Conservation (phyloP, 108 stramenopile species). For the Skeletonema marinoi region DNA sequence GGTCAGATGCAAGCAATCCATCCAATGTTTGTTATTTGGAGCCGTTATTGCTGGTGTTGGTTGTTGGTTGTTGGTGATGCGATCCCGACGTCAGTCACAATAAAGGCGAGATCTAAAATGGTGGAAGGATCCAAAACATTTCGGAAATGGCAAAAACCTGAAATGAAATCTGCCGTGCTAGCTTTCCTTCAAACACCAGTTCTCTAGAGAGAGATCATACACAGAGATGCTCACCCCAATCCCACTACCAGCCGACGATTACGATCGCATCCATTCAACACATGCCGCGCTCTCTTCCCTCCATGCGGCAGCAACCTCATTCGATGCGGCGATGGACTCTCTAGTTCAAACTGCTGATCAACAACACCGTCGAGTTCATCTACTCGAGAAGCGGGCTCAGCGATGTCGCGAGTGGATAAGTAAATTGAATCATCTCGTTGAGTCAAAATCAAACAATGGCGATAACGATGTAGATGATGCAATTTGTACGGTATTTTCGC, state of each 20-base stretch:
- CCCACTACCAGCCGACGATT: conserved; percentile 49
- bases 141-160: too few species aligned
- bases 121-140: too few species aligned
- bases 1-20: neutral
- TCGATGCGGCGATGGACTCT: conserved; percentile 47
- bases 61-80: too few species aligned
- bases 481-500: conserved; percentile 21
- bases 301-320: conserved; percentile 31
- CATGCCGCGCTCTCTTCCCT: conserved; percentile 41
- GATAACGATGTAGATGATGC: conserved; percentile 13
- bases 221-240: conserved; percentile 20
- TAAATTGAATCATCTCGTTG: conserved; percentile 29
- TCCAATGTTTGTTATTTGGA: too few species aligned
- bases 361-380: conserved; percentile 19
- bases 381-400: conserved; percentile 11
- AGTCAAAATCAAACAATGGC: neutral
- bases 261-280: conserved; percentile 39
- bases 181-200: too few species aligned
- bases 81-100: too few species aligned
- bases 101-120: too few species aligned
- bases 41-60: too few species aligned
- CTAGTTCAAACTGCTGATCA: neutral
- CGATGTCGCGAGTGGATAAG: conserved; percentile 18
- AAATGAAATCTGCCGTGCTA: too few species aligned
- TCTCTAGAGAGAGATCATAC: too few species aligned